These are phyloP conservation scores for Trichopus zeylanicus DNA, from an alignment of 116 monocot genomes.

Conservation along the genomic window DNA sequence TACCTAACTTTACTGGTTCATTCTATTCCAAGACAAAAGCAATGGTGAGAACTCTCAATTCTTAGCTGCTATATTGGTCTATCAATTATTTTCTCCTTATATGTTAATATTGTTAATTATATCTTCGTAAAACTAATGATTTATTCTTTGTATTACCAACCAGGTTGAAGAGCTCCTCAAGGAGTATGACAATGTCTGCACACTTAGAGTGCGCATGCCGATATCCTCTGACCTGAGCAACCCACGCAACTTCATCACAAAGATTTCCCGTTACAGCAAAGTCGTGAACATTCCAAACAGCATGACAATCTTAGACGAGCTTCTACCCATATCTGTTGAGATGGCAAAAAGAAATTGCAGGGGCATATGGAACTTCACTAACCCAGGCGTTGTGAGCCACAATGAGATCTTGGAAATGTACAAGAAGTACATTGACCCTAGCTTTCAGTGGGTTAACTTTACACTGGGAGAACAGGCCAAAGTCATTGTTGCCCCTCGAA, in stretches of 20 bases:
- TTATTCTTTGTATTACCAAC: neutral
- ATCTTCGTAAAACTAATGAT: neutral
- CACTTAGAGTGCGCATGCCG: slow-evolving; percentile 65
- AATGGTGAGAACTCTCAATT: slow-evolving; percentile 37
- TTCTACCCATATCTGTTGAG: slow-evolving; percentile 65
- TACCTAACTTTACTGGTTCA: slow-evolving; percentile 52
- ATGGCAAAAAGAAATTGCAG: slow-evolving; percentile 62
- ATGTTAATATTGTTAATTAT: too few species aligned
- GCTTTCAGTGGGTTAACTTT: slow-evolving; percentile 54
- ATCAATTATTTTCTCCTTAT: neutral
- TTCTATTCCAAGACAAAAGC: slow-evolving; percentile 79
- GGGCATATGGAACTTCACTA: slow-evolving; percentile 79
- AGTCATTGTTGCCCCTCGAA: slow-evolving; percentile 58
- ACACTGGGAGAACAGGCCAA: slow-evolving; percentile 72
- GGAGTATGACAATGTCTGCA: slow-evolving; percentile 71
- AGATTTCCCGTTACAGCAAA: slow-evolving; percentile 57
- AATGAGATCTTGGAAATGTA: slow-evolving; percentile 86
- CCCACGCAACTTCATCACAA: slow-evolving; percentile 74
- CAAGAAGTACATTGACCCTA: slow-evolving; percentile 45
- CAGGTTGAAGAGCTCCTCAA: slow-evolving; percentile 74
- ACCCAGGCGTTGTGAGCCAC: slow-evolving; percentile 72
- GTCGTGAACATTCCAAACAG: slow-evolving; percentile 85
- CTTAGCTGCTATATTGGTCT: neutral
- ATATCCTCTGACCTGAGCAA: slow-evolving; percentile 70
- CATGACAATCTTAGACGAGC: slow-evolving; percentile 74